Percentiles rank a stretch among this genome's conserved stretches.
These are phyloP conservation scores for Sambucus nigra DNA, from an alignment of 129 eudicot genomes.

Conservation along the genomic window DNA sequence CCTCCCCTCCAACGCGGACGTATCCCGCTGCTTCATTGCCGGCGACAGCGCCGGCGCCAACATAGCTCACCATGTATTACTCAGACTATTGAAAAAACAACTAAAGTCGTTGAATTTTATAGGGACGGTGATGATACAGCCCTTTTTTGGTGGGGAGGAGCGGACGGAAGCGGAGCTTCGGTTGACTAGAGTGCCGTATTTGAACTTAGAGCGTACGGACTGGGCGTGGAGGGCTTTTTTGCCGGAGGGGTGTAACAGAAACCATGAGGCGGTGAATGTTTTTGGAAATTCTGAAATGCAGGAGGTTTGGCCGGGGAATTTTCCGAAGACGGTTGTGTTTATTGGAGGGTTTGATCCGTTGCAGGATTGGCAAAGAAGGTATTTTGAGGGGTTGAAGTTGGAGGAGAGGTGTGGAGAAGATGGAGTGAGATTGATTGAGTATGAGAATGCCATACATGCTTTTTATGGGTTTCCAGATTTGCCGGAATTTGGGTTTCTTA, in stretches of 20 bases:
- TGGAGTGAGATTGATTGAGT: slow-evolving; percentile 17
- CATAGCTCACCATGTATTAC: slow-evolving; percentile 19
- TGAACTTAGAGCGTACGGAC: slow-evolving; percentile 12
- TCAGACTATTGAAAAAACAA: not conserved
- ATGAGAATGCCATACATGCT: slow-evolving; percentile 14
- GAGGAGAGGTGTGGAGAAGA: not conserved
- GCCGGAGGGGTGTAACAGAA: slow-evolving; percentile 2
- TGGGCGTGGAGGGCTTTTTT: slow-evolving; percentile 20
- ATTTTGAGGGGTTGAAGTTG: slow-evolving; percentile 10
- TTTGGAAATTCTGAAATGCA: slow-evolving; percentile 3
- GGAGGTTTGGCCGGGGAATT: slow-evolving; percentile 2
- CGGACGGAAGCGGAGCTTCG: slow-evolving; percentile 8
- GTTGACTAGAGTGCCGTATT: slow-evolving; percentile 3
- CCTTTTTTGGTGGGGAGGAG: slow-evolving; percentile 23
- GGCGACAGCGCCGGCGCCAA: slow-evolving; percentile 36
- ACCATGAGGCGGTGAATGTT: slow-evolving; percentile 21
- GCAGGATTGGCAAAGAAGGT: slow-evolving; percentile 23
- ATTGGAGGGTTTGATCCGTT: slow-evolving; percentile 10
- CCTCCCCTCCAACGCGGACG: slow-evolving; percentile 19
- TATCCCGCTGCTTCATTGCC: slow-evolving; percentile 12
- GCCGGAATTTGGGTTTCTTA: slow-evolving; percentile 7
- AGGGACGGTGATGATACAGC: slow-evolving; percentile 18
- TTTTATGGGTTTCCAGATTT: slow-evolving; percentile 23
- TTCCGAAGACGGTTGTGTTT: slow-evolving; percentile 12
- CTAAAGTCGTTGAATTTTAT: not conserved